Conservation (phyloP, 768 basidiomycete species). For the Mycena vitilis region DNA sequence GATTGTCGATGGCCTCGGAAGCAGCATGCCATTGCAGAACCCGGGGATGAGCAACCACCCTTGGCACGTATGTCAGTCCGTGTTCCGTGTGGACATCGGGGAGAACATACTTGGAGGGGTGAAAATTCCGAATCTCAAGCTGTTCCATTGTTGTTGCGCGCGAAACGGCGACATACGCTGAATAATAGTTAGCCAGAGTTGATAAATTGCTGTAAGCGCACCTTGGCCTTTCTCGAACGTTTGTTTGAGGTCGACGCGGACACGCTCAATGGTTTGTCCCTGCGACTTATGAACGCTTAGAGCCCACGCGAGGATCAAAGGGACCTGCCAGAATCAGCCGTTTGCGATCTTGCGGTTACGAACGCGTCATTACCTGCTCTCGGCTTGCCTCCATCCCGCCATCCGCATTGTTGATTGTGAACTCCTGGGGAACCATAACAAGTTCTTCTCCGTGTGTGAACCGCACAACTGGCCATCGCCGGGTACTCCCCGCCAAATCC, state of each 20-base stretch:
- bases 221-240: conserved; percentile 89
- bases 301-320: conserved; percentile 89
- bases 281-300: conserved; percentile 86
- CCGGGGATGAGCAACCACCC: conserved; percentile 72
- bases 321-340: conserved; percentile 56
- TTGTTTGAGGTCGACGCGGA: conserved; percentile 79
- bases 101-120: conserved; percentile 62
- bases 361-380: conserved; percentile 57
- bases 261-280: conserved; percentile 88
- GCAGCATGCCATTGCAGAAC: conserved; percentile 69
- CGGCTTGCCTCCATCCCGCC: conserved; percentile 71
- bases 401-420: conserved; percentile 70
- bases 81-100: not conserved
- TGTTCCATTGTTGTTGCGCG: conserved; percentile 75
- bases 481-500: conserved; percentile 27
- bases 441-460: conserved; percentile 62
- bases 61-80: conserved; percentile 40
- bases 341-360: too few species aligned
- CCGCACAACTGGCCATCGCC: conserved; percentile 68
- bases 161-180: conserved; percentile 80
- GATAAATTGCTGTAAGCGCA: conserved; percentile 35
- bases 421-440: conserved; percentile 66
- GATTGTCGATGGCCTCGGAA: conserved; percentile 38
- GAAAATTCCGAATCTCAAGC: conserved; percentile 74
- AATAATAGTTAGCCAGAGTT: too few species aligned